phyloP scores from a whole-genome alignment of 495 filamentous ascomycete species.

The Clavariopsis aquatica region DNA sequence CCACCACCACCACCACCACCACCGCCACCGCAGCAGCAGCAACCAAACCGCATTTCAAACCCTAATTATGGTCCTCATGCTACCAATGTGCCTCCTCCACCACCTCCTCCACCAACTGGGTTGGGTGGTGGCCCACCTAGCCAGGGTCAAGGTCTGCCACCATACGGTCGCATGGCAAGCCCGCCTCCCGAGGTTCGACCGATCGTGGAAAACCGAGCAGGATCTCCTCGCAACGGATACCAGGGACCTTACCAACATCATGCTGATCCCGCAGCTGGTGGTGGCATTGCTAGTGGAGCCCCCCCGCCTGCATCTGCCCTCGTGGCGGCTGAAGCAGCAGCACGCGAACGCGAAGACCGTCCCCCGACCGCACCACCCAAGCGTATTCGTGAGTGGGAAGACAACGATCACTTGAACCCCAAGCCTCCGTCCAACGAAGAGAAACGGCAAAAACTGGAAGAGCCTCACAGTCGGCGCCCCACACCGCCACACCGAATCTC shows the following conservation, averaged over 20 bases:
- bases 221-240: slow-evolving; percentile 80
- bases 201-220: slow-evolving; percentile 78
- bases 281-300: slow-evolving; percentile 73
- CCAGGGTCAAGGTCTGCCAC: slow-evolving; percentile 48
- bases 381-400: slow-evolving; percentile 87
- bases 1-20: too few species aligned
- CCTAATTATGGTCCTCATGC: slow-evolving; percentile 64
- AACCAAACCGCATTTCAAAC: slow-evolving; percentile 65
- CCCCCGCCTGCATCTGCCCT: slow-evolving; percentile 73
- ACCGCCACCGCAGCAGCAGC: slow-evolving; percentile 36
- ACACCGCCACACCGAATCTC: slow-evolving; percentile 34
- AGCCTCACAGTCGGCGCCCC: slow-evolving; percentile 63
- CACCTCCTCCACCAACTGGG: slow-evolving; percentile 61
- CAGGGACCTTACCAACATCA: slow-evolving; percentile 77
- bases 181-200: slow-evolving; percentile 83
- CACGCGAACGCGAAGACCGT: slow-evolving; percentile 81
- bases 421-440: slow-evolving; percentile 83
- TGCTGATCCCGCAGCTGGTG: slow-evolving; percentile 62
- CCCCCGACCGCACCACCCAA: slow-evolving; percentile 74
- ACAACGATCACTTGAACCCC: slow-evolving; percentile 69
- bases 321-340: slow-evolving; percentile 72
- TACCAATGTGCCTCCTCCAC: slow-evolving; percentile 57
- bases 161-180: slow-evolving; percentile 66
- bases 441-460: slow-evolving; percentile 79
- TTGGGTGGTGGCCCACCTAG: slow-evolving; percentile 41